These are phyloP conservation scores for Mucor circinelloides DNA, from an alignment of 371 early-diverging fungal genomes.

Conservation along the genomic window DNA sequence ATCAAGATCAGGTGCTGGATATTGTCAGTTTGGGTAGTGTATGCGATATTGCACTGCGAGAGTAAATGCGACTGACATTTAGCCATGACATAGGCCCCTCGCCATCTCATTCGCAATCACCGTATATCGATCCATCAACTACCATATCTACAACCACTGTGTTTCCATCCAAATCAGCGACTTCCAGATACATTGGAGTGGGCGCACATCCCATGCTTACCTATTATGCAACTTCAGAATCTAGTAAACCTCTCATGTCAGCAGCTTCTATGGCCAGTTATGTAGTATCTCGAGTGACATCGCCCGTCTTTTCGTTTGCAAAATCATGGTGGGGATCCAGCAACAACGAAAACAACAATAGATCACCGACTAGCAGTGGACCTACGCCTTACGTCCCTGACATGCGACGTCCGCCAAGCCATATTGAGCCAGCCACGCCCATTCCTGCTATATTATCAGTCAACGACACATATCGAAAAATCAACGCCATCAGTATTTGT, in stretches of 20 bases:
- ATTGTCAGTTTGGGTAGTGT: slow-evolving; percentile 52
- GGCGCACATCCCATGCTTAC: slow-evolving; percentile 63
- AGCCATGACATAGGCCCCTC: not conserved
- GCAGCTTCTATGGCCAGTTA: slow-evolving; percentile 63
- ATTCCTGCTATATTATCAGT: slow-evolving; percentile 49
- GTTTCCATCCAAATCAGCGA: slow-evolving; percentile 40
- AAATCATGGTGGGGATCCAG: slow-evolving; percentile 57
- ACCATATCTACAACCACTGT: not conserved
- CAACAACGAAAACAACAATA: not conserved
- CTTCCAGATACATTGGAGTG: slow-evolving; percentile 59
- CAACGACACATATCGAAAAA: slow-evolving; percentile 51
- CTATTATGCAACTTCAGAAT: slow-evolving; percentile 59
- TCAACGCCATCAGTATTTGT: slow-evolving; percentile 50
- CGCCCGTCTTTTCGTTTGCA: slow-evolving; percentile 64
- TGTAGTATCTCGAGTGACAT: slow-evolving; percentile 58
- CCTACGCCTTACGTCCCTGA: slow-evolving; percentile 51
- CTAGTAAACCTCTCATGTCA: slow-evolving; percentile 56
- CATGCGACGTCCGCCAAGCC: slow-evolving; percentile 36
- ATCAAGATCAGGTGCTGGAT: slow-evolving; percentile 55
- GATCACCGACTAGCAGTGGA: slow-evolving; percentile 2
- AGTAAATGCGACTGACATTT: not conserved
- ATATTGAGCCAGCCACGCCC: slow-evolving; percentile 60
- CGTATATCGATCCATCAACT: slow-evolving; percentile 16
- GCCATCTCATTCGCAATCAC: slow-evolving; percentile 1
- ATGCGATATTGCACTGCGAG: not conserved